phyloP scores from a whole-genome alignment of 2,329 filamentous ascomycete genomes.

The Dothistroma pini region DNA sequence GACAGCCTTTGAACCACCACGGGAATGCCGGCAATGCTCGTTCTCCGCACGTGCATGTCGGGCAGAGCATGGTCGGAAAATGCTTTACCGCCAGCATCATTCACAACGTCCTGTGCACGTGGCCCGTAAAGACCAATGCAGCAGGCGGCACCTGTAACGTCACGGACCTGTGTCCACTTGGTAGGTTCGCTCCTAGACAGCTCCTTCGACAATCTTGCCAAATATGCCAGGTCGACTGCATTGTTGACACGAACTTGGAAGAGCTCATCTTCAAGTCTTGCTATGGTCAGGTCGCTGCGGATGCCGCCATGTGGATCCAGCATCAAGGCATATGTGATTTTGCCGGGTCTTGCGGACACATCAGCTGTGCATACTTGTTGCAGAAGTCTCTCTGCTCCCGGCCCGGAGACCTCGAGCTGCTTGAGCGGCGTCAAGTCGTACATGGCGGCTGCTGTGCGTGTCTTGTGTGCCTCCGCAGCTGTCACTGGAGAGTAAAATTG shows the following conservation, averaged over 20 bases:
- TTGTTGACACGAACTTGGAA: constrained; percentile 58
- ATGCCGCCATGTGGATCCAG: constrained; percentile 54
- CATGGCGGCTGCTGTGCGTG: constrained; percentile 58
- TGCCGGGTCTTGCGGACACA: constrained; percentile 46
- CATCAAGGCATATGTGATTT: constrained; percentile 56
- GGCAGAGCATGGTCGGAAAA: constrained; percentile 46
- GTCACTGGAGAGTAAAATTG: constrained; percentile 56
- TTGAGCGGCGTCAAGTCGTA: constrained; percentile 61
- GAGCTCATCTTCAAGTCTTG: constrained; percentile 47
- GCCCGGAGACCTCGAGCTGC: constrained; percentile 56
- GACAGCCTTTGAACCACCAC: constrained; percentile 56
- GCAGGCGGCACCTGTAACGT: constrained; percentile 59
- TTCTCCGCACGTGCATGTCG: constrained; percentile 50
- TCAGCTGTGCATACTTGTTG: constrained; percentile 53
- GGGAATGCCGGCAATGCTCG: constrained; percentile 53
- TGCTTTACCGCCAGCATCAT: constrained; percentile 44
- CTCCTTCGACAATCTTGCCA: constrained; percentile 51
- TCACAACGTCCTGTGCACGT: constrained; percentile 51
- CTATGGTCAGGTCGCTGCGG: constrained; percentile 56
- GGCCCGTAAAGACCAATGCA: constrained; percentile 63
- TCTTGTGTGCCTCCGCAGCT: constrained; percentile 62
- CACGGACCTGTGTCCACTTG: constrained; percentile 51
- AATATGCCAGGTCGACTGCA: constrained; percentile 53
- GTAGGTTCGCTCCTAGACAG: constrained; percentile 43
- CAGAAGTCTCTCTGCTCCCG: constrained; percentile 54